These are phyloP conservation scores for Quercus dentata DNA, from an alignment of 306 rosid species.

Conservation along the genomic window DNA sequence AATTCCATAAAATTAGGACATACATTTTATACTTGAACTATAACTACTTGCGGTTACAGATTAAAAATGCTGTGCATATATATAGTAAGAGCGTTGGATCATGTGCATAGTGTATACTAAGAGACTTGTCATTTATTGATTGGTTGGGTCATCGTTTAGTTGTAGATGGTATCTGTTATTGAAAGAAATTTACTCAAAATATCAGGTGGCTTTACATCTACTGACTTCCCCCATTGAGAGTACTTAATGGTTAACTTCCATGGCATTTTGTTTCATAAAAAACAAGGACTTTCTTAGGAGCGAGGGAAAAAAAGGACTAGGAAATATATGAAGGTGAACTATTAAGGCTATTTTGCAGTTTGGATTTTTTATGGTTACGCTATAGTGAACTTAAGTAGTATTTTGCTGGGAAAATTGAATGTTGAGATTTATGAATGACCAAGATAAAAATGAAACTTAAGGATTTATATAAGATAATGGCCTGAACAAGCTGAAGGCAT, in stretches of 20 bases:
- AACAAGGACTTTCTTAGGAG: neutral
- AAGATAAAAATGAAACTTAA: neutral
- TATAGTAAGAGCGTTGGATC: too few relatives aligned
- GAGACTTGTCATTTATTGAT: too few relatives aligned
- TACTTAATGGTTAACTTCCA: neutral
- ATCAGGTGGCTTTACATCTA: neutral
- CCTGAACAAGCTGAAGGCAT: neutral
- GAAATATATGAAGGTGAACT: neutral
- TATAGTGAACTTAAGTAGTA: neutral
- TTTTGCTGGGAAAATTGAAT: neutral
- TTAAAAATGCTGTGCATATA: neutral
- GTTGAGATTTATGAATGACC: neutral
- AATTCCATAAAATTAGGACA: too few relatives aligned
- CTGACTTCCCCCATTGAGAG: neutral
- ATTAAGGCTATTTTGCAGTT: neutral
- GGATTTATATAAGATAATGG: neutral
- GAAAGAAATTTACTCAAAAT: neutral
- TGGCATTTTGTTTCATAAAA: neutral
- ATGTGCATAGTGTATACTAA: too few relatives aligned
- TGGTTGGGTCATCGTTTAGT: neutral
- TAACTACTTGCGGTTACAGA: too few relatives aligned
- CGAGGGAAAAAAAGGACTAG: neutral
- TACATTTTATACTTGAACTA: too few relatives aligned
- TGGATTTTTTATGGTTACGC: neutral
- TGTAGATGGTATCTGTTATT: neutral